Percentiles rank a stretch among this genome's conserved stretches.
These are phyloP conservation scores for Candida fluviatilis DNA, from an alignment of 805 yeast genomes.

Conservation along the genomic window DNA sequence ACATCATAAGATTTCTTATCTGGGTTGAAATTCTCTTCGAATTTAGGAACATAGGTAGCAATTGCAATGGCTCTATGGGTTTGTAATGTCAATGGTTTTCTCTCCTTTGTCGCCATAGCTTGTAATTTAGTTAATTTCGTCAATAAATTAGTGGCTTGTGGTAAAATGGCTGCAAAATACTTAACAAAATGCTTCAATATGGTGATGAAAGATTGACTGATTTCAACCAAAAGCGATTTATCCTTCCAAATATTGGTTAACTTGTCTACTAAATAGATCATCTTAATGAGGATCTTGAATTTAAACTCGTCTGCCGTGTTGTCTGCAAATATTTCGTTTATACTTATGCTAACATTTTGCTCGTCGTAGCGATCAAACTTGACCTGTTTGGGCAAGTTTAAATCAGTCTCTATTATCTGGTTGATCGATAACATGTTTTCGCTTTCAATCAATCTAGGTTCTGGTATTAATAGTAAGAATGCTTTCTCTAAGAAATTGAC, in stretches of 20 bases:
- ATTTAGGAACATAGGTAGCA: conserved; percentile 82
- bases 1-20: conserved; percentile 89
- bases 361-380: conserved; percentile 10
- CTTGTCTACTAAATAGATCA: conserved; percentile 27
- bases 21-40: conserved; percentile 94
- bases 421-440: conserved; percentile 8
- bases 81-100: conserved; percentile 73
- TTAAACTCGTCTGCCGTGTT: conserved; percentile 13
- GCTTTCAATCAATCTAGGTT: conserved; percentile 15
- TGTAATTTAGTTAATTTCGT: conserved; percentile 47
- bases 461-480: conserved; percentile 42
- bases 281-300: conserved; percentile 29
- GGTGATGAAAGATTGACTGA: conserved; percentile 43
- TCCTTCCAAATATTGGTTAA: conserved; percentile 53
- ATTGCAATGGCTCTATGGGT: conserved; percentile 80
- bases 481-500: conserved; percentile 53
- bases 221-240: conserved; percentile 56
- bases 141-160: conserved; percentile 39
- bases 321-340: conserved; percentile 9
- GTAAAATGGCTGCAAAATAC: conserved; percentile 28
- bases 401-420: conserved; percentile 8
- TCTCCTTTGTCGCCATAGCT: conserved; percentile 19
- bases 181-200: conserved; percentile 39
- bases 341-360: conserved; percentile 3
- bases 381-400: conserved; percentile 14